Conservation (phyloP, 495 filamentous ascomycete genomes). For the Saxispiralis lemnorum region DNA sequence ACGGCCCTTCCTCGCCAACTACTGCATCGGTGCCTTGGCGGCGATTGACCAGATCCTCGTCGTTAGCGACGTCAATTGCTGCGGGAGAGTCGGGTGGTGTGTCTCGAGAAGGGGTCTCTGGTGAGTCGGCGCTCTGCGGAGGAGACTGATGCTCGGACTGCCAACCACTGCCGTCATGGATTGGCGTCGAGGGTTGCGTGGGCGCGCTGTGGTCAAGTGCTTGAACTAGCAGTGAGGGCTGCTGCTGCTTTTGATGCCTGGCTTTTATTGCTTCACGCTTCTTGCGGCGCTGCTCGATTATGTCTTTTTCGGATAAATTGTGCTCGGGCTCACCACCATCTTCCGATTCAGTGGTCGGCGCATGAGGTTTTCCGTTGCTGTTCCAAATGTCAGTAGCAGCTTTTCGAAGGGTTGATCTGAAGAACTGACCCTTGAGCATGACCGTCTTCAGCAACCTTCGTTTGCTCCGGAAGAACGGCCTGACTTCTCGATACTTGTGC, state of each 20-base stretch:
- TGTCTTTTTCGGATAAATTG: constrained; percentile 38
- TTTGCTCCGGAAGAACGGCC: constrained; percentile 5
- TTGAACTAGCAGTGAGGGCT: constrained; percentile 53
- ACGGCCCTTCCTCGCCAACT: constrained; percentile 55
- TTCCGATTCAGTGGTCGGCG: background rate
- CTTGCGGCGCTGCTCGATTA: constrained; percentile 73
- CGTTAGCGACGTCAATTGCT: constrained; percentile 37
- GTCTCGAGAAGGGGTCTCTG: constrained; percentile 31
- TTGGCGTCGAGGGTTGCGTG: constrained; percentile 8
- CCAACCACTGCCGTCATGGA: constrained; percentile 6
- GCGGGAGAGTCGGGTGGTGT: constrained; percentile 33
- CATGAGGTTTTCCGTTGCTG: background rate
- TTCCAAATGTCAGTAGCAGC: background rate
- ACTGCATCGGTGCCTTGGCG: constrained; percentile 18
- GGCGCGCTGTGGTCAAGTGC: constrained; percentile 25
- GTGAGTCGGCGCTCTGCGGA: constrained; percentile 20
- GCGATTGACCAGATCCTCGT: constrained; percentile 47
- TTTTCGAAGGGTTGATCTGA: too few relatives aligned
- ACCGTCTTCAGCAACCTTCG: background rate
- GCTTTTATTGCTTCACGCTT: constrained; percentile 77
- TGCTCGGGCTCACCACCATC: background rate
- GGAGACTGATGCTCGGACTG: constrained; percentile 11
- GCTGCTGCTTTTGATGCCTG: constrained; percentile 51
- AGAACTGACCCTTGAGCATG: constrained; percentile 3
- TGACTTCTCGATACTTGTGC: constrained; percentile 6